phyloP scores from a whole-genome alignment of 2,329 filamentous ascomycete species.

The Microsporum ferrugineum region DNA sequence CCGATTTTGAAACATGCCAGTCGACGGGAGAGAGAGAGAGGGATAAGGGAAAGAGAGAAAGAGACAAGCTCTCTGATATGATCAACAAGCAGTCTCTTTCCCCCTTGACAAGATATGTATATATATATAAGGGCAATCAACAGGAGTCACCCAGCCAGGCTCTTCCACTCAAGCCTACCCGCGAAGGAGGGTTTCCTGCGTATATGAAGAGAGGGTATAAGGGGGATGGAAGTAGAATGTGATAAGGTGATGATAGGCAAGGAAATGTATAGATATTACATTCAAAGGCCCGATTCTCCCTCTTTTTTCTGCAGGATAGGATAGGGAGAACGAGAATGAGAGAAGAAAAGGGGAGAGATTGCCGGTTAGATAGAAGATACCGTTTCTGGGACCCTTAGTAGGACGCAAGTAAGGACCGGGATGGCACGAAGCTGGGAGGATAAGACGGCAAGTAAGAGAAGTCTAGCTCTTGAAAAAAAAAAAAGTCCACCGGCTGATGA shows the following conservation, averaged over 20 bases:
- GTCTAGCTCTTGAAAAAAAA: neutral
- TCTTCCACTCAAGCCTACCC: neutral
- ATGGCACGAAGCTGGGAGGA: neutral
- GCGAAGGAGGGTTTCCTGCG: neutral
- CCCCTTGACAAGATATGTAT: neutral
- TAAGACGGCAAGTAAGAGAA: neutral
- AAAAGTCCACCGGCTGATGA: neutral
- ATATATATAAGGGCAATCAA: neutral
- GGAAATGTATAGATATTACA: neutral
- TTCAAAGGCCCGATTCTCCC: neutral
- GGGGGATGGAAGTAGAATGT: neutral
- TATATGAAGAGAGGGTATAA: neutral
- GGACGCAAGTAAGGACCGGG: neutral
- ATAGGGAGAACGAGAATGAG: neutral
- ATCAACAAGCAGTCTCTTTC: neutral
- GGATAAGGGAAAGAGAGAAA: constrained; percentile 4
- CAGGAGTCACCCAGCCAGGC: neutral
- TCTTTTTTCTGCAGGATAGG: neutral
- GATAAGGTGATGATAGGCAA: neutral
- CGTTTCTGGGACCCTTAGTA: neutral
- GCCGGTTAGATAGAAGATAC: neutral
- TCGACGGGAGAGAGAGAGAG: constrained; percentile 8
- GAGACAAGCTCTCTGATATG: neutral
- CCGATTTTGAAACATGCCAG: constrained; percentile 40
- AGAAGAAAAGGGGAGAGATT: neutral